These are phyloP conservation scores for Salvia sclarea DNA, from an alignment of 305 asterid species.

Conservation along the genomic window DNA sequence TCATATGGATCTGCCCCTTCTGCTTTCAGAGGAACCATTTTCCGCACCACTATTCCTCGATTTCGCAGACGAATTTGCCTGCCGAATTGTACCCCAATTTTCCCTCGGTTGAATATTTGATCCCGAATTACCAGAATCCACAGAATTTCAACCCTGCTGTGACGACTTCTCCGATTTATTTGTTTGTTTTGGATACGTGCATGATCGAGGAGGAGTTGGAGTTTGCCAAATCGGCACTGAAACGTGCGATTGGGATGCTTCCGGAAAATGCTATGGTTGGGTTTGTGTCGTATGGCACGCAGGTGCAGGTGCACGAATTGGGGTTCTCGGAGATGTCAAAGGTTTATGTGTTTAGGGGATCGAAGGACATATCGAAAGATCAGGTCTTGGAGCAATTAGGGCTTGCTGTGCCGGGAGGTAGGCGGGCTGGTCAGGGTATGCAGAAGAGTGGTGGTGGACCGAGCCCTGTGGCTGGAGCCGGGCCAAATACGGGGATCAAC, in stretches of 20 bases:
- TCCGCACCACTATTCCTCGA: slow-evolving; percentile 68
- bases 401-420: slow-evolving; percentile 50
- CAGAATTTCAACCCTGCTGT: slow-evolving; percentile 51
- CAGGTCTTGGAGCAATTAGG: slow-evolving; percentile 94
- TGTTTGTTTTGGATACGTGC: slow-evolving; percentile 91
- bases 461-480: slow-evolving; percentile 49
- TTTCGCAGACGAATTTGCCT: slow-evolving; percentile 75
- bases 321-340: slow-evolving; percentile 88
- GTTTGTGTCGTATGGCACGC: slow-evolving; percentile 88
- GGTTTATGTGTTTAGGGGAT: slow-evolving; percentile 89
- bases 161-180: slow-evolving; percentile 50
- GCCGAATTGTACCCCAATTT: slow-evolving; percentile 87
- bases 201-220: slow-evolving; percentile 93
- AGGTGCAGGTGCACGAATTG: slow-evolving; percentile 94
- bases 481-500: slow-evolving; percentile 57
- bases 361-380: slow-evolving; percentile 77
- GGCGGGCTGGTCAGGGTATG: slow-evolving; percentile 53
- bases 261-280: slow-evolving; percentile 97
- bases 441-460: slow-evolving; percentile 68
- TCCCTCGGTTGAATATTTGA: slow-evolving; percentile 67
- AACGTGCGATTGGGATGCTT: slow-evolving; percentile 80
- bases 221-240: slow-evolving; percentile 82
- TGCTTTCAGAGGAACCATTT: slow-evolving; percentile 88
- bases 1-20: slow-evolving; percentile 96
- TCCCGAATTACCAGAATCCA: slow-evolving; percentile 44